These are phyloP conservation scores for Dothideomycetidae sp. DNA, from an alignment of 2,329 filamentous ascomycete genomes.

Conservation along the genomic window DNA sequence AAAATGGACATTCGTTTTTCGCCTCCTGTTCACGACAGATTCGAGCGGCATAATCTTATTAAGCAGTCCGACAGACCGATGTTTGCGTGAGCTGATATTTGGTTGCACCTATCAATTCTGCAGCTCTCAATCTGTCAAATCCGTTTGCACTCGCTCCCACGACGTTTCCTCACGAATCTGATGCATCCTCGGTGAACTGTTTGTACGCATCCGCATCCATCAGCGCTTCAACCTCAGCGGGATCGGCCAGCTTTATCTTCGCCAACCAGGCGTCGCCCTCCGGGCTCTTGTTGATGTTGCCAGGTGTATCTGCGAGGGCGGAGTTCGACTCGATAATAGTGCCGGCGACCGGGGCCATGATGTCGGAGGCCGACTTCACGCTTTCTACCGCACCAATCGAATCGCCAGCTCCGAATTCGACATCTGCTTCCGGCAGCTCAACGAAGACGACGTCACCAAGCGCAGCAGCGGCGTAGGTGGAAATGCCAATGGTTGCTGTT, in stretches of 20 bases:
- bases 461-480: conserved; percentile 76
- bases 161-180: no score
- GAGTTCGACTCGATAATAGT: conserved; percentile 61
- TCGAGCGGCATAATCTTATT: no score
- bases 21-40: no score
- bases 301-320: conserved; percentile 68
- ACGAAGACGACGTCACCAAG: conserved; percentile 96
- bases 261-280: conserved; percentile 90
- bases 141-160: no score
- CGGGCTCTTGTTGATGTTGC: conserved; percentile 75
- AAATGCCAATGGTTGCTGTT: conserved; percentile 62
- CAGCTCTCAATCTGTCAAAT: no score
- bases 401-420: conserved; percentile 61
- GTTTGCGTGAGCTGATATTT: no score
- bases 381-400: conserved; percentile 90
- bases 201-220: conserved; percentile 71
- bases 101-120: no score
- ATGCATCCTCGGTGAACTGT: conserved; percentile 51
- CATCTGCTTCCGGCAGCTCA: conserved; percentile 65
- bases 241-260: conserved; percentile 63
- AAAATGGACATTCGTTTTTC: no score
- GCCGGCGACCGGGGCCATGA: conserved; percentile 75
- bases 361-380: conserved; percentile 96
- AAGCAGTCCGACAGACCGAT: no score
- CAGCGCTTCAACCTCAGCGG: conserved; percentile 55